Conservation (phyloP, 2,329 filamentous ascomycete species). For the Xylariaceae sp. region DNA sequence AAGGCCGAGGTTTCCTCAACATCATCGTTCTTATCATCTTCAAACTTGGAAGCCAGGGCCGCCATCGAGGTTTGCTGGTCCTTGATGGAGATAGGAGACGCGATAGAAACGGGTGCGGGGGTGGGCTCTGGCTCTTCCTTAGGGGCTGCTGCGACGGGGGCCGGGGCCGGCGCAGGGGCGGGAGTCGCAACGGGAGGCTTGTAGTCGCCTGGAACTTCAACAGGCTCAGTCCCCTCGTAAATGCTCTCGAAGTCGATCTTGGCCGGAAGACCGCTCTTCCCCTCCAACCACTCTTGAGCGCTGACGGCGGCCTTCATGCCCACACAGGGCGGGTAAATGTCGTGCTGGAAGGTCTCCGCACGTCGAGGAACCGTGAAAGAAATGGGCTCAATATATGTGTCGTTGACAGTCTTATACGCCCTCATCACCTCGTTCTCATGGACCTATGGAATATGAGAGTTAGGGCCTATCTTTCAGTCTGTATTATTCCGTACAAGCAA, state of each 20-base stretch:
- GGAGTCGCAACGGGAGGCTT: constrained; percentile 48
- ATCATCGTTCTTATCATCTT: constrained; percentile 62
- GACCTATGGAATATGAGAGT: constrained; percentile 43
- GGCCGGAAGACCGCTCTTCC: constrained; percentile 76
- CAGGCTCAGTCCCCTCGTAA: constrained; percentile 76
- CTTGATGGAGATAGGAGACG: constrained; percentile 65
- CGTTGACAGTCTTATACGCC: constrained; percentile 95
- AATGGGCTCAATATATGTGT: constrained; percentile 89
- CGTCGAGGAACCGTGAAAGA: constrained; percentile 95
- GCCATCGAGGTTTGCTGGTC: constrained; percentile 86
- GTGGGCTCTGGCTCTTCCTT: constrained; percentile 50
- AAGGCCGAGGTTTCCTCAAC: constrained; percentile 73
- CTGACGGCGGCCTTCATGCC: constrained; percentile 77
- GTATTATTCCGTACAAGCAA: neutral
- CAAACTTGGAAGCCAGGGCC: constrained; percentile 78
- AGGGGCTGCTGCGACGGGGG: constrained; percentile 40
- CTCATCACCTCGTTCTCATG: constrained; percentile 96
- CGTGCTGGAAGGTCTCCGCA: constrained; percentile 91
- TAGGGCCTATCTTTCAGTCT: neutral
- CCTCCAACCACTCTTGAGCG: constrained; percentile 76
- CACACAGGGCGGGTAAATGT: constrained; percentile 85
- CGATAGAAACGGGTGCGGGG: constrained; percentile 45
- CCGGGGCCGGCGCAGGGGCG: constrained; percentile 33
- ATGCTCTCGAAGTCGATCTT: constrained; percentile 93
- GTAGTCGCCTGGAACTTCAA: constrained; percentile 68